Evolutionary conservation across 2,329 filamentous ascomycete genomes (phyloP), one percentile per base, ranked within the genome.

Genomic region (Diaporthe batatas): DNA sequence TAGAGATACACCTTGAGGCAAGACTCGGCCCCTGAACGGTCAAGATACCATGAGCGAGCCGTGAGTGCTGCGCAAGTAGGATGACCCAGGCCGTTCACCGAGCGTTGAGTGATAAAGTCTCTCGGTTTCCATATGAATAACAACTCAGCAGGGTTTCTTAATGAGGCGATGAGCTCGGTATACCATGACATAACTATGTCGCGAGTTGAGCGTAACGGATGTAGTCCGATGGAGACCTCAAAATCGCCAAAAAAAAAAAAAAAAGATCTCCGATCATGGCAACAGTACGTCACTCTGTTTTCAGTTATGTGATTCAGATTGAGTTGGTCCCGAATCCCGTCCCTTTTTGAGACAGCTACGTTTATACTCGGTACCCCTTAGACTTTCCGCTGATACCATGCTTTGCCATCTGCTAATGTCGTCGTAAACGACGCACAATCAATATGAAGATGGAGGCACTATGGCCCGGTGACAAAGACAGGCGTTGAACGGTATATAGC

Each of bases 1-100:
- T 57, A 93, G 88, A 93, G 90, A 77, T 93, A 94, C 79, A 94
- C 92, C 1, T 93, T 89, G 70, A 92, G 87, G 64, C 87, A 23
- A 51, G n/a, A 5, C 5, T n/a, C 11, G n/a, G 10, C n/a, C n/a
- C 10, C 3, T 1, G 47, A n/a, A 25, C 47, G 11, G 10, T 23
- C n/a, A 11, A 51, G 10, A 11, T 25, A 51, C 47, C n/a, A 8
- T 25, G 47, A 25, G 12, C n/a, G 5, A 51, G 47, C 47, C 47
- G 47, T 14, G 14, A 25, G 10, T 1, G n/a, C 10, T 25, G n/a
- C 47, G n/a, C 47, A 23, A 23, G n/a, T n/a, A n/a, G 1, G 47
- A 11, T 51, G 47, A n/a, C 4, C 5, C 10, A n/a, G 12, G n/a
- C 21, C 18, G n/a, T n/a, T 25, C n/a, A 14, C n/a, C 47, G 11